Base-by-base conservation (phyloP, 441 rosid genomes). In the Populus trichocarpa region DNA sequence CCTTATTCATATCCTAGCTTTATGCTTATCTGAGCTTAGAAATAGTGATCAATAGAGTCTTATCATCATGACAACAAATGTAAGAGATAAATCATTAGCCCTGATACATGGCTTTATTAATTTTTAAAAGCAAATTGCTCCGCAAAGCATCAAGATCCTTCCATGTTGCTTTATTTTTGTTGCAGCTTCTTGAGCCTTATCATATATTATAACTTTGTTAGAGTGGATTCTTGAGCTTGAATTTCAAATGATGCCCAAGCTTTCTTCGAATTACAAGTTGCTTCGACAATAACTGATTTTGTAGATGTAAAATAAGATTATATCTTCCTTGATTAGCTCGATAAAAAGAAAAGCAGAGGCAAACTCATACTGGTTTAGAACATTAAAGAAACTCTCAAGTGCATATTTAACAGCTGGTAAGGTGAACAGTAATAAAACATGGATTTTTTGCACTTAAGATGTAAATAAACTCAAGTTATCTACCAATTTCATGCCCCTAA, bases 401-500 rank as follows among this genome's bases (percentile, higher is more conserved):
- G 96, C 84, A 73, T 90, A 89, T 84, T 90, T 91, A 82, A 90
- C 93, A 78, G 91, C 92, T 80, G 98, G 99, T 82, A 96, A 83
- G 74, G 89, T 78, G 79, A 92, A 83, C 89, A 92, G 78, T 69
- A 96, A 84, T 78, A 92, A 96, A 87, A 92, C 91, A 77, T 97
- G 98, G 73, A 94, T 92, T 88, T 96, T 98, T 87, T 94, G 99
- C 85, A 96, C 95, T 80, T 98, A 89, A 75, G 99, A 94, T 79
- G 98, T 91, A 92, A 96, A 96, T 84, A 96, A 91, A 87, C 98
- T 96, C 91, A 96, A 89, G 90, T 97, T 92, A 83, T 94, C 97
- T n/a, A 98, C 98, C 82, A 94, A 86, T 84, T 96, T 98, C 99
- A 96, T 96, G 83, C 98, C 98, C 85, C 92, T 96, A 84, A 98